phyloP scores from a whole-genome alignment of 2,329 filamentous ascomycete species.

The Sporothrix globosa region DNA sequence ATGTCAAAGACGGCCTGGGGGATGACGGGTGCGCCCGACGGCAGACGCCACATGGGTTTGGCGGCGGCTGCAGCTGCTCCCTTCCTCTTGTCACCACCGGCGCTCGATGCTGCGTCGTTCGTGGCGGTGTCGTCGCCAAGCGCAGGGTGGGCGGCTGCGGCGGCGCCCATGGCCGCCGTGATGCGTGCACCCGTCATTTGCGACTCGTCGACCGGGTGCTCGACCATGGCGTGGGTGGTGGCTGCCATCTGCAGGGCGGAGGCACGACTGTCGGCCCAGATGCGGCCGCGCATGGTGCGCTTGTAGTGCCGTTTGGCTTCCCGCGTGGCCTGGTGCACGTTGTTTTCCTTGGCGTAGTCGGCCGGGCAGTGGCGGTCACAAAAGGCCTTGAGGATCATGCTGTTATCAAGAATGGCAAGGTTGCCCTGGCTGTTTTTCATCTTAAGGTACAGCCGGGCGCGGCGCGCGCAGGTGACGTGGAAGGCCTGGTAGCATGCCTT shows the following conservation, averaged over 20 bases:
- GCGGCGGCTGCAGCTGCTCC: constrained; percentile 50
- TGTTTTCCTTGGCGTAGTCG: constrained; percentile 86
- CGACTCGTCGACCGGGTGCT: constrained; percentile 77
- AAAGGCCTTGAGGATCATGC: constrained; percentile 85
- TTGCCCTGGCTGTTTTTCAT: constrained; percentile 93
- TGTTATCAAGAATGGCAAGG: constrained; percentile 75
- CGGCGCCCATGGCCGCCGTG: constrained; percentile 61
- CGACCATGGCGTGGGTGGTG: constrained; percentile 61
- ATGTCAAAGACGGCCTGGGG: constrained; percentile 84
- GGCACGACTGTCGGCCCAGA: constrained; percentile 90
- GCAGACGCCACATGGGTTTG: constrained; percentile 85
- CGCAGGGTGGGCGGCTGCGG: neutral
- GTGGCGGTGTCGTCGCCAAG: constrained; percentile 52
- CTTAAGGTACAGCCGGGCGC: constrained; percentile 84
- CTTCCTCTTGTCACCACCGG: constrained; percentile 61
- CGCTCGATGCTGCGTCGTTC: neutral
- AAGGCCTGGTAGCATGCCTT: constrained; percentile 97
- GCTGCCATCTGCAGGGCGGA: constrained; percentile 81
- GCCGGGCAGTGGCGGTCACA: constrained; percentile 92
- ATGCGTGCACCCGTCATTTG: constrained; percentile 84
- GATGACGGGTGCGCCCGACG: constrained; percentile 92
- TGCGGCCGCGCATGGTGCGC: constrained; percentile 81
- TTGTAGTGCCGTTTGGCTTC: constrained; percentile 90
- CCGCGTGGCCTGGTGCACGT: constrained; percentile 76
- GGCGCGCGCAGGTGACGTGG: constrained; percentile 91